phyloP scores from a whole-genome alignment of 2,329 filamentous ascomycete genomes.

The Fusarium newnesense region DNA sequence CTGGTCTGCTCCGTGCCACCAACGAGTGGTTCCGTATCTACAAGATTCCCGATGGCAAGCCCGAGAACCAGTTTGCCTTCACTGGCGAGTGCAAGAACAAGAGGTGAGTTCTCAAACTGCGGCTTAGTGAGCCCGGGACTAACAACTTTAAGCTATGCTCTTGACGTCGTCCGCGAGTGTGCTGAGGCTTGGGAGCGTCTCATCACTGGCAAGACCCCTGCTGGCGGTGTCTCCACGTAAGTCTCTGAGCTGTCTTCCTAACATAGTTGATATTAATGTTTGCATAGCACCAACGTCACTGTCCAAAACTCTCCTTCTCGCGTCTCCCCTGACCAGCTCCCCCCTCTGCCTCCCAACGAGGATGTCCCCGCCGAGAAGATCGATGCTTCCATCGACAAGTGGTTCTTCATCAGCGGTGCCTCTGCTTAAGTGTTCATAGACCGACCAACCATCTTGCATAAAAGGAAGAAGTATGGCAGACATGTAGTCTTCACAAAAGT shows the following conservation, averaged over 20 bases:
- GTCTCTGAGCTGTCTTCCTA: slow-evolving; percentile 49
- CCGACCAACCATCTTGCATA: slow-evolving; percentile 18
- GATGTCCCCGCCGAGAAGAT: slow-evolving; percentile 87
- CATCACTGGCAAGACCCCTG: slow-evolving; percentile 86
- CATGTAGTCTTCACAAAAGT: slow-evolving; percentile 32
- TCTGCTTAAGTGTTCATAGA: slow-evolving; percentile 68
- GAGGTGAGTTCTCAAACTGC: slow-evolving; percentile 66
- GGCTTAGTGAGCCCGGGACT: slow-evolving; percentile 5
- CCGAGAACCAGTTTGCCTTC: slow-evolving; percentile 99
- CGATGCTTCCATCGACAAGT: slow-evolving; percentile 98
- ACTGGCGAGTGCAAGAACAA: slow-evolving; percentile 99
- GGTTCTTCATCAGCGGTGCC: slow-evolving; percentile 99
- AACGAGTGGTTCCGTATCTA: slow-evolving; percentile 99
- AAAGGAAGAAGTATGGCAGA: slow-evolving; percentile 23
- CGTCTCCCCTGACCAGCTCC: slow-evolving; percentile 74
- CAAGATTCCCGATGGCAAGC: slow-evolving; percentile 99
- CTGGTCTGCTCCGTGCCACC: slow-evolving; percentile 94
- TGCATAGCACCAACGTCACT: slow-evolving; percentile 79
- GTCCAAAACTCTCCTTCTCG: slow-evolving; percentile 79
- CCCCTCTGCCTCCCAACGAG: slow-evolving; percentile 81
- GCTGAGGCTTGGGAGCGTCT: slow-evolving; percentile 97
- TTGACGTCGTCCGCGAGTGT: slow-evolving; percentile 95
- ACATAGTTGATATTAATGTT: slow-evolving; percentile 44
- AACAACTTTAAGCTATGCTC: slow-evolving; percentile 75
- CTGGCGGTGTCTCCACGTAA: slow-evolving; percentile 84